Evolutionary conservation across 2,329 filamentous ascomycete genomes (phyloP), one percentile per base, ranked within the genome.

Genomic region (Nemania sp.): DNA sequence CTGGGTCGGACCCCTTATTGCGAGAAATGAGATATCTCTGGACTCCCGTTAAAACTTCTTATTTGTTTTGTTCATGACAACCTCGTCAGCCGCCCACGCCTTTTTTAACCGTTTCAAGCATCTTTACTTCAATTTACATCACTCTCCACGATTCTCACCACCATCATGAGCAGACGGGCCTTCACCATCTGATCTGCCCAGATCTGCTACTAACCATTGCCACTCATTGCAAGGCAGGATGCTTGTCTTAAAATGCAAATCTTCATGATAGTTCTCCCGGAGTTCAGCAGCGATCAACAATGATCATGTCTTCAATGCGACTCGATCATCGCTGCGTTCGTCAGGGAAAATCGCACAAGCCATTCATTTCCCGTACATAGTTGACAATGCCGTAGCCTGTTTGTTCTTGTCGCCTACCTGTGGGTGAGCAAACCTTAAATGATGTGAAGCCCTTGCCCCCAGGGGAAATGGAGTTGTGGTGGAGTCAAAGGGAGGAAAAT

Each of bases 341-440:
- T 52, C 20, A 45, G 56, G 7, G 21, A 45, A 53, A 51, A 32
- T 39, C 53, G 43, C 54, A 59, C 43, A 43, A 57, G 57, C 54
- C 58, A 66, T 69, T 67, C 63, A 60, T 69, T 71, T 68, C 64
- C 62, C 63, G 68, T 70, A 71, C 68, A 70, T 71, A 70, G 37
- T 68, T 70, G 64, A 62, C 59, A 62, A 59, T 57, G 49, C 46
- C 56, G 37, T 56, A 60, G 37, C 55, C 46, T 52, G 48, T 60
- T 60, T 45, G 60, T 35, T 59, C 59, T 63, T 53, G 21, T 60
- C 52, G 50, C 52, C 35, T 34, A 6, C 42, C 37, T 34, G 46
- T 50, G 25, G 55, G 59, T 47, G 50, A 48, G 49, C 43, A 56
- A 37, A 45, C 49, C 43, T 54, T 42, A 37, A 50, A 55, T 42